These are phyloP conservation scores for Tricholoma hemisulphureum DNA, from an alignment of 768 basidiomycete genomes.

Conservation along the genomic window DNA sequence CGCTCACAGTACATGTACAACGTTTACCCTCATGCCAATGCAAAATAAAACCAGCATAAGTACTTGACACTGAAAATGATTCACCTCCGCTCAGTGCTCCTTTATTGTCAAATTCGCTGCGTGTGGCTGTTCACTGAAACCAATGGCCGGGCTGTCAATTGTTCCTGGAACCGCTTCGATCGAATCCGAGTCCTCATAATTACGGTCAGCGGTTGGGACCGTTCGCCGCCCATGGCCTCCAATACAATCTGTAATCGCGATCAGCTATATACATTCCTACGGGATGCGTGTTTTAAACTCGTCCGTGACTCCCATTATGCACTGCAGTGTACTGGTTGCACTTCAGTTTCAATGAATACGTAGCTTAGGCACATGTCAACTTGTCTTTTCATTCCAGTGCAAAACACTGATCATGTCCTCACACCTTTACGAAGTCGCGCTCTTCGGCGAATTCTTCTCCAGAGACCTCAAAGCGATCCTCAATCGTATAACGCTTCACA, in stretches of 20 bases:
- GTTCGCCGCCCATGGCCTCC: too few relatives aligned
- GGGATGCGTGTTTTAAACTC: too few relatives aligned
- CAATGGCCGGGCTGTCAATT: too few relatives aligned
- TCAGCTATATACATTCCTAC: too few relatives aligned
- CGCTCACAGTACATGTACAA: background rate
- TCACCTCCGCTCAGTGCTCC: background rate
- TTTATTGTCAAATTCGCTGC: too few relatives aligned
- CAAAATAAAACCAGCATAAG: too few relatives aligned
- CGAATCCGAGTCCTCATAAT: too few relatives aligned
- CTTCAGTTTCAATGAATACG: too few relatives aligned
- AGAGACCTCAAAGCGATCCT: constrained; percentile 74
- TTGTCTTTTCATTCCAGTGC: background rate
- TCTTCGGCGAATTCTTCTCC: constrained; percentile 80
- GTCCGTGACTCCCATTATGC: background rate
- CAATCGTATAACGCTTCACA: constrained; percentile 78
- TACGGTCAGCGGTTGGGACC: too few relatives aligned
- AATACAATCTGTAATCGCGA: too few relatives aligned
- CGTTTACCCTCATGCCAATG: background rate
- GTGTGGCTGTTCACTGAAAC: too few relatives aligned
- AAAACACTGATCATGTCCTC: constrained; percentile 39
- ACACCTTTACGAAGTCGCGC: constrained; percentile 76
- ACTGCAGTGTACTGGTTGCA: background rate
- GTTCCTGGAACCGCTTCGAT: too few relatives aligned
- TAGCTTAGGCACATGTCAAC: background rate
- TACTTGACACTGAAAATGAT: background rate